phyloP scores from a whole-genome alignment of 495 filamentous ascomycete genomes.

The Annulohypoxylon moriforme region DNA sequence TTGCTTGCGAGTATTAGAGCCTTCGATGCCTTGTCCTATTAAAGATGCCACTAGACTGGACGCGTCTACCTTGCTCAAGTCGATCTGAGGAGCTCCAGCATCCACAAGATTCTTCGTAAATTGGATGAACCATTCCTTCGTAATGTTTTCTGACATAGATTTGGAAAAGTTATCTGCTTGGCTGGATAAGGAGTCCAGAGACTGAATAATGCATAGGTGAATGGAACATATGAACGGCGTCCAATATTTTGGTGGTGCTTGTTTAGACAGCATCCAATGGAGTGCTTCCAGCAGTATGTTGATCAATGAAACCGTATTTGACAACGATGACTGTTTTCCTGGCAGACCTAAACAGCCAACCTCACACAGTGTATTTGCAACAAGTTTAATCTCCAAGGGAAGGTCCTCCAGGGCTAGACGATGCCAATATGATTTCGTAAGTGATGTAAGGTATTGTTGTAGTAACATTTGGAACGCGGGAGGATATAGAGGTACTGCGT shows the following conservation, averaged over 20 bases:
- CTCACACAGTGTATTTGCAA: constrained; percentile 38
- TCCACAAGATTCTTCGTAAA: constrained; percentile 25
- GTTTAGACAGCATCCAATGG: constrained; percentile 40
- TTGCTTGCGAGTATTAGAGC: background rate
- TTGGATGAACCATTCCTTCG: constrained; percentile 34
- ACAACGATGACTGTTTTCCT: constrained; percentile 4
- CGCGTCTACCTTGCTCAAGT: constrained; percentile 17
- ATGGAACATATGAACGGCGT: constrained; percentile 42
- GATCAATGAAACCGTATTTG: constrained; percentile 37
- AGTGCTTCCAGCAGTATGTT: constrained; percentile 34
- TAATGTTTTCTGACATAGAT: constrained; percentile 16
- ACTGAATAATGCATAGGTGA: constrained; percentile 29
- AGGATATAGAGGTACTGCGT: constrained; percentile 51
- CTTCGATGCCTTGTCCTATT: constrained; percentile 1
- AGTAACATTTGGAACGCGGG: constrained; percentile 48
- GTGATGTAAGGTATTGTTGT: constrained; percentile 37
- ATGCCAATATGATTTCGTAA: constrained; percentile 38
- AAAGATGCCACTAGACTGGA: background rate
- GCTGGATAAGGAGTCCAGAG: constrained; percentile 14
- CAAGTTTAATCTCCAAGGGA: constrained; percentile 34
- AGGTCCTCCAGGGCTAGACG: constrained; percentile 34
- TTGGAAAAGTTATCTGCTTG: background rate
- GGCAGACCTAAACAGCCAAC: constrained; percentile 22
- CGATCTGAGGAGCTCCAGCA: constrained; percentile 23
- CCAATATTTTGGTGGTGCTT: constrained; percentile 38